Base-by-base conservation (phyloP, 208 protist species). In the Crithidia fasciculata region DNA sequence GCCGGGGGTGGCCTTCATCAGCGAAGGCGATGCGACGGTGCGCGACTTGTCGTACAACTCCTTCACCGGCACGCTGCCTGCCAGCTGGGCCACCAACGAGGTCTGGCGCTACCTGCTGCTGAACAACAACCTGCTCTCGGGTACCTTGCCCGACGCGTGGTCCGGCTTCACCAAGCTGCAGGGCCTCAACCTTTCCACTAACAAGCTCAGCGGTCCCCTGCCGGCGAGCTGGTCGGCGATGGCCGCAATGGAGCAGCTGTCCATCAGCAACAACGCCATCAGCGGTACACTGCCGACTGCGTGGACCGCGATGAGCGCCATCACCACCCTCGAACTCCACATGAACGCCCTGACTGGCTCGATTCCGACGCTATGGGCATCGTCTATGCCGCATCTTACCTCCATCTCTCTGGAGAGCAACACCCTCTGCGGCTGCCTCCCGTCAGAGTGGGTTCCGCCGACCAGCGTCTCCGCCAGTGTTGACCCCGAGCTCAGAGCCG, bases 221-320 rank as follows among this genome's bases (percentile, higher is more conserved):
- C 72, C 72, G 18, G n/a, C 54, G 5, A 71, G 64, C 63, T 77
- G 72, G 72, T 65, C 65, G 12, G 18, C 5, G 9, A 55, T 77
- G 43, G 19, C 45, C 18, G 41, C 54, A 6, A 50, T 77, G 40
- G 18, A 60, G 2, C 16, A 58, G 16, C 28, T 77, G 4, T 56
- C 52, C 40, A 61, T 77, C 63, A 59, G 41, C 39, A 18, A 61
- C n/a, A 77, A 60, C n/a, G 10, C 0, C n/a, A 71, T 66, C 49
- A 40, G 36, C 19, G 72, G 64, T 5, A 71, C 62, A n/a, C 49
- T 70, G 3, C 72, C 63, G 39, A 3, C 19, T 8, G 15, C n/a
- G 16, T 69, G 63, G 63, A 59, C 63, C 16, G 63, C 3, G 2
- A 55, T 68, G 63, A 57, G 13, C 4, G 39, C 3, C 5, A 19